A percentile compares a stretch with the other conserved stretches of the same genome.
Conservation (phyloP, 352 stramenopile species). For the Aphanomyces cochlioides region DNA sequence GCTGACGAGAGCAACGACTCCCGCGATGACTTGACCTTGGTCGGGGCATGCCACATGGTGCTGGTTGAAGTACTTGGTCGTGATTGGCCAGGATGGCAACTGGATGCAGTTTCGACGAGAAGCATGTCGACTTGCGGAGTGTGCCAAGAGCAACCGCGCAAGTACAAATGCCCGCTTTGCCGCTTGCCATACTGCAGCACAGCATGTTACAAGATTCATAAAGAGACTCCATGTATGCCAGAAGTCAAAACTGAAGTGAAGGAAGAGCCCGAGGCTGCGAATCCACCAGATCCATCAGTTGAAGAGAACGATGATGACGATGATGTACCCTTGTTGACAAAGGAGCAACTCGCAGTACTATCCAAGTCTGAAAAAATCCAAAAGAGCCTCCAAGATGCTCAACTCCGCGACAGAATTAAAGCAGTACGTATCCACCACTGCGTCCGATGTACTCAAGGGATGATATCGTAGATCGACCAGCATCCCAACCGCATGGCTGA, state of each 20-base stretch:
- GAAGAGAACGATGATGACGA: constrained; percentile 35
- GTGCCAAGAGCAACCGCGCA: constrained; percentile 51
- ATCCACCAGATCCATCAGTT: not conserved
- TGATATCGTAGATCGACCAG: constrained; percentile 52
- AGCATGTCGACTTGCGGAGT: constrained; percentile 61
- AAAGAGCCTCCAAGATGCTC: constrained; percentile 47
- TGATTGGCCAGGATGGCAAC: not conserved
- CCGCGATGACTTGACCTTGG: not conserved
- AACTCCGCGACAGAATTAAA: constrained; percentile 44
- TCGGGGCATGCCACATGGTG: constrained; percentile 3
- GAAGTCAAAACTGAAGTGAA: not conserved
- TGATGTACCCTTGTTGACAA: constrained; percentile 45
- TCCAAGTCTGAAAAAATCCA: constrained; percentile 38
- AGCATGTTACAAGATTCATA: constrained; percentile 77
- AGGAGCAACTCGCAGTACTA: constrained; percentile 49
- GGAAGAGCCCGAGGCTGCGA: not conserved
- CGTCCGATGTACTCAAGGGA: constrained; percentile 18
- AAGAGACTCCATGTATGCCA: constrained; percentile 54
- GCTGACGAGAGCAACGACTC: not conserved
- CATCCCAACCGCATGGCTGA: constrained; percentile 63
- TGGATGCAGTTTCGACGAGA: constrained; percentile 41
- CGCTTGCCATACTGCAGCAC: constrained; percentile 68
- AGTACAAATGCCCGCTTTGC: constrained; percentile 82
- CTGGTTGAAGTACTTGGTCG: no score
- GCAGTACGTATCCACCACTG: constrained; percentile 41